Conservation (phyloP, 2,329 filamentous ascomycete species). For the Ascochyta koolunga region DNA sequence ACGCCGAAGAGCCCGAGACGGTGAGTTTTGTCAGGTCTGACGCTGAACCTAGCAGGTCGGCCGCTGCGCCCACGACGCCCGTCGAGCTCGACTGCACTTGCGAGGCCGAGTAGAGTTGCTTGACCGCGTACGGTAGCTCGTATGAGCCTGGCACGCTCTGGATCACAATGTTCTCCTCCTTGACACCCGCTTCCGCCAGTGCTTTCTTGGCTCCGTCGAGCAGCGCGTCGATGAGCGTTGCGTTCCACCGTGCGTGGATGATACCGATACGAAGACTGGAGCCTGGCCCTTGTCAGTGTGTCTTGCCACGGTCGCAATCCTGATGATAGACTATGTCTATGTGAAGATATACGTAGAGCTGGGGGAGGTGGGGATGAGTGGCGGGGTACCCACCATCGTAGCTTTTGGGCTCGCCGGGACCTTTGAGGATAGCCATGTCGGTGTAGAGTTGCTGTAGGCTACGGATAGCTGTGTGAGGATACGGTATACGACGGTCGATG, state of each 20-base stretch:
- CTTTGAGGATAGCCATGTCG: conserved; percentile 64
- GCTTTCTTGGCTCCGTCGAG: conserved; percentile 80
- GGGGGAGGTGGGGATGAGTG: conserved; percentile 1
- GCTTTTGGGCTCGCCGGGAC: conserved; percentile 63
- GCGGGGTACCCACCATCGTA: conserved; percentile 59
- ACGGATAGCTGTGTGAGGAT: conserved; percentile 13
- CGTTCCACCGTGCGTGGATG: conserved; percentile 95
- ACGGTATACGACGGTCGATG: conserved; percentile 6
- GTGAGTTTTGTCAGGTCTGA: conserved; percentile 60
- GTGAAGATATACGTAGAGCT: neutral
- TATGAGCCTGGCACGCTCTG: conserved; percentile 93
- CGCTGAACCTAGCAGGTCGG: conserved; percentile 75
- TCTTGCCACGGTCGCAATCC: neutral
- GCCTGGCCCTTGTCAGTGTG: conserved; percentile 42
- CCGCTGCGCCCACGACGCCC: conserved; percentile 68
- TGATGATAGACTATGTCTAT: neutral
- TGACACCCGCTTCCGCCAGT: conserved; percentile 79
- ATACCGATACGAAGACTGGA: conserved; percentile 84
- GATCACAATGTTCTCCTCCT: conserved; percentile 83
- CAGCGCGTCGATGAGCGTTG: conserved; percentile 82
- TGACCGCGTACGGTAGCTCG: conserved; percentile 89
- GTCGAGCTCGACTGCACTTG: conserved; percentile 74
- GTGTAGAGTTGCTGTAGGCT: neutral
- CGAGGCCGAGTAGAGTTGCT: conserved; percentile 85
- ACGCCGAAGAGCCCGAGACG: conserved; percentile 37